Evolutionary conservation across 805 yeast genomes (phyloP).

Genomic region (Saccharomyces eubayanus): DNA sequence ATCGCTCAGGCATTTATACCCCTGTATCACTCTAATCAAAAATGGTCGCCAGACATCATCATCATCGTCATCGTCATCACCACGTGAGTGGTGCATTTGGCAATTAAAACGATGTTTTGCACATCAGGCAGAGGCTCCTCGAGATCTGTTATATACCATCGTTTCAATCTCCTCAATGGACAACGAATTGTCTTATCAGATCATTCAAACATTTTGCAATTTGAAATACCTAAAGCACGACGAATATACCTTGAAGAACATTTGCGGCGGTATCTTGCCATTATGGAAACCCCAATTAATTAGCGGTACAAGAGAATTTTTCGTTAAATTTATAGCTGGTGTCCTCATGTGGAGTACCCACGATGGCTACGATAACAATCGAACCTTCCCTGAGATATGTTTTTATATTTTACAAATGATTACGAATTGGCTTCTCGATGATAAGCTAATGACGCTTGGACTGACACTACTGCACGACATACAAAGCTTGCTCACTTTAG

Average conservation of each 20-base stretch:
- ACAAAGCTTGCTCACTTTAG: conserved; percentile 9
- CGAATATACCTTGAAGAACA: background rate
- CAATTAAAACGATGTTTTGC: background rate
- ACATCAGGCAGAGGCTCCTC: background rate
- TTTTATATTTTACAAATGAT: conserved; percentile 11
- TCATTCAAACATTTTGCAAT: background rate
- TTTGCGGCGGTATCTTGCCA: background rate
- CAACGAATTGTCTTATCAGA: background rate
- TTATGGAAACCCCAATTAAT: background rate
- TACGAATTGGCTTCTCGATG: conserved; percentile 8
- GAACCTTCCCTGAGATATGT: conserved; percentile 7
- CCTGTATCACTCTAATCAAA: background rate
- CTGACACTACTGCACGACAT: conserved; percentile 11
- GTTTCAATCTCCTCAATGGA: background rate
- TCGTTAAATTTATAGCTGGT: background rate
- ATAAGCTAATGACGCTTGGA: background rate
- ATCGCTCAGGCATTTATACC: background rate
- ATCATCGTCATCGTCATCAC: background rate
- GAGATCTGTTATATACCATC: background rate
- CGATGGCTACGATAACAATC: background rate
- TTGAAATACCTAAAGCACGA: background rate
- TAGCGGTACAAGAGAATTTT: background rate
- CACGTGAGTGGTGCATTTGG: background rate
- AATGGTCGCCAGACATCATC: background rate
- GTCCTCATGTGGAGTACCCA: background rate